These are phyloP conservation scores for Melanogaster broomeanus DNA, from an alignment of 768 basidiomycete genomes.

Conservation along the genomic window DNA sequence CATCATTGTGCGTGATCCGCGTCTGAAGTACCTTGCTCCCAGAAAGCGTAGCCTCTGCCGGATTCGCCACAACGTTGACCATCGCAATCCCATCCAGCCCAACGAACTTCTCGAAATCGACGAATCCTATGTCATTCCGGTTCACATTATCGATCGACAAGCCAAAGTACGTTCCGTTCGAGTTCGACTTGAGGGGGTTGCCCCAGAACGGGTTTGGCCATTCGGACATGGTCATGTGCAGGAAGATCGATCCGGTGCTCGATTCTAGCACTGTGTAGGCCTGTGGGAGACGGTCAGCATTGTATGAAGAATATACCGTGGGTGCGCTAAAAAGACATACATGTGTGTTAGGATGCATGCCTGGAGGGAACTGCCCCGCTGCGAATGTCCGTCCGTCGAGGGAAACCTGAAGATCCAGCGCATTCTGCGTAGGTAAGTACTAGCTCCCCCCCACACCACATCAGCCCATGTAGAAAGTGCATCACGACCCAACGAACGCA, in stretches of 20 bases:
- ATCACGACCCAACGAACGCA: slow-evolving; percentile 35
- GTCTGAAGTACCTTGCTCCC: slow-evolving; percentile 78
- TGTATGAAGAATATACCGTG: not conserved
- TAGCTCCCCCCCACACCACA: slow-evolving; percentile 24
- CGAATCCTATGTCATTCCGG: slow-evolving; percentile 83
- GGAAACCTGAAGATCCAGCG: slow-evolving; percentile 88
- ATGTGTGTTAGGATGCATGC: slow-evolving; percentile 87
- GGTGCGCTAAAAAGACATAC: slow-evolving; percentile 51
- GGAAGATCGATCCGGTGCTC: slow-evolving; percentile 87
- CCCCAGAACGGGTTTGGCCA: slow-evolving; percentile 79
- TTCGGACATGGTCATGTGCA: slow-evolving; percentile 93
- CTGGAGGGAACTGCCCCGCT: slow-evolving; percentile 85
- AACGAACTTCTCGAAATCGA: slow-evolving; percentile 97
- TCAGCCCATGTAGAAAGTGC: slow-evolving; percentile 23
- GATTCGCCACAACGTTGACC: slow-evolving; percentile 86
- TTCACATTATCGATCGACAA: slow-evolving; percentile 87
- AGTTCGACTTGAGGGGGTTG: slow-evolving; percentile 93
- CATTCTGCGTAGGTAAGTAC: slow-evolving; percentile 53
- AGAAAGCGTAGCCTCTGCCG: slow-evolving; percentile 69
- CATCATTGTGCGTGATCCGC: slow-evolving; percentile 96
- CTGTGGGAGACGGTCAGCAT: slow-evolving; percentile 36
- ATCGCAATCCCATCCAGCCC: slow-evolving; percentile 96
- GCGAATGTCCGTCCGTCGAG: slow-evolving; percentile 88
- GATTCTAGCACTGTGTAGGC: slow-evolving; percentile 96
- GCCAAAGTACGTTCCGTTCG: slow-evolving; percentile 96